Conservation (phyloP, 768 basidiomycete genomes). For the Lepiota brunneoincarnata region DNA sequence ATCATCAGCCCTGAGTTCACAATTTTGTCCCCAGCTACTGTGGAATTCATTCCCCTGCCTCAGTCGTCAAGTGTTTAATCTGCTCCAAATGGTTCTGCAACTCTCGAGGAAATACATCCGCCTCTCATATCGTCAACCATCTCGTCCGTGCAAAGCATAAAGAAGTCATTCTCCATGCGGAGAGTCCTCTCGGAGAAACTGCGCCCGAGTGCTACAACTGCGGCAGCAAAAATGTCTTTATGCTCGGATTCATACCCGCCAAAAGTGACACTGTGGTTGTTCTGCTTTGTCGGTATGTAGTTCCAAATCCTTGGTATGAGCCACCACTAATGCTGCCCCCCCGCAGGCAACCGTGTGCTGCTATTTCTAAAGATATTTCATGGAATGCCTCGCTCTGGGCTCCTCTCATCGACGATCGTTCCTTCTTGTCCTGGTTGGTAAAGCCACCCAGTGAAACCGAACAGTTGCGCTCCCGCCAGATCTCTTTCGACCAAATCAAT, state of each 20-base stretch:
- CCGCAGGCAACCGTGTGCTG: slow-evolving; percentile 92
- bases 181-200: slow-evolving; percentile 94
- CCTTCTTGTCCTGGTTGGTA: slow-evolving; percentile 98
- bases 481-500: slow-evolving; percentile 96
- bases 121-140: slow-evolving; percentile 99
- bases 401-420: slow-evolving; percentile 96
- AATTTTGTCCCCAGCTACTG: slow-evolving; percentile 68
- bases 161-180: slow-evolving; percentile 95
- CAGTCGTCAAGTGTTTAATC: slow-evolving; percentile 92
- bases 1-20: slow-evolving; percentile 9
- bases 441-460: slow-evolving; percentile 97
- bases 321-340: slow-evolving; percentile 4
- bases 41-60: slow-evolving; percentile 95
- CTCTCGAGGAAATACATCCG: slow-evolving; percentile 95
- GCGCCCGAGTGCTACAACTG: slow-evolving; percentile 99
- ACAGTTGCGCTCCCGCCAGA: slow-evolving; percentile 93
- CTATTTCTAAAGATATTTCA: slow-evolving; percentile 95
- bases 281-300: slow-evolving; percentile 84
- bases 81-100: slow-evolving; percentile 99
- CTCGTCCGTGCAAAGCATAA: slow-evolving; percentile 99
- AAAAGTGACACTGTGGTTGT: slow-evolving; percentile 99
- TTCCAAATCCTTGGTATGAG: slow-evolving; percentile 6
- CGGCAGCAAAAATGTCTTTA: slow-evolving; percentile 98
- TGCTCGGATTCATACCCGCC: slow-evolving; percentile 98
- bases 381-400: slow-evolving; percentile 99